Evolutionary conservation across 2,329 filamentous ascomycete genomes (phyloP).

Genomic region (Cladophialophora immunda): DNA sequence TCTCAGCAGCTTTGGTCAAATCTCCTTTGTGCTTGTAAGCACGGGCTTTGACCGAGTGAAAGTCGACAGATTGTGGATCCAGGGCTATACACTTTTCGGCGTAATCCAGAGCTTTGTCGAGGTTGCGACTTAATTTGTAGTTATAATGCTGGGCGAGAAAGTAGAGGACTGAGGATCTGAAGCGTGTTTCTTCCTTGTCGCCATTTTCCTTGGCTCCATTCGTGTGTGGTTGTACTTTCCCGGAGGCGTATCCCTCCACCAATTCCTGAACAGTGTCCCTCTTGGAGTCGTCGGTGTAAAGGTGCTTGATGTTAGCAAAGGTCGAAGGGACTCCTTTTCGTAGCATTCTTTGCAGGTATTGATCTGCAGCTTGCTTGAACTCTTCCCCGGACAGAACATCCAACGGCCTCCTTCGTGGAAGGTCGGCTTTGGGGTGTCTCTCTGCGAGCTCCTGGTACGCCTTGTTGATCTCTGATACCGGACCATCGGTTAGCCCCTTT

Average conservation of each 20-base stretch:
- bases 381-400: constrained; percentile 86
- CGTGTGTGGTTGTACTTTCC: constrained; percentile 53
- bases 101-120: constrained; percentile 80
- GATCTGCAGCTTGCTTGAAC: constrained; percentile 79
- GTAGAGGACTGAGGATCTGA: constrained; percentile 82
- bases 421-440: constrained; percentile 84
- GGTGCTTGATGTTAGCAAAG: constrained; percentile 94
- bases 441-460: constrained; percentile 84
- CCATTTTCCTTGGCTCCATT: constrained; percentile 59
- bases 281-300: constrained; percentile 83
- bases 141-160: constrained; percentile 98
- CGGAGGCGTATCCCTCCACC: constrained; percentile 78
- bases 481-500: constrained; percentile 69
- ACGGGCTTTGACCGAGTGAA: constrained; percentile 92
- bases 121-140: constrained; percentile 84
- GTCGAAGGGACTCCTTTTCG: constrained; percentile 93
- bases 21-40: constrained; percentile 93
- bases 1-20: constrained; percentile 77
- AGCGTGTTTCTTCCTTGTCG: constrained; percentile 63
- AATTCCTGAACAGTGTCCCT: constrained; percentile 77
- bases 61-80: constrained; percentile 83
- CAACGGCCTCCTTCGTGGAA: constrained; percentile 83
- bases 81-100: constrained; percentile 84
- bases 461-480: constrained; percentile 71
- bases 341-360: constrained; percentile 84